Evolutionary conservation across 768 basidiomycete genomes (phyloP).

Genomic region (Termitomyces eurrhizus): DNA sequence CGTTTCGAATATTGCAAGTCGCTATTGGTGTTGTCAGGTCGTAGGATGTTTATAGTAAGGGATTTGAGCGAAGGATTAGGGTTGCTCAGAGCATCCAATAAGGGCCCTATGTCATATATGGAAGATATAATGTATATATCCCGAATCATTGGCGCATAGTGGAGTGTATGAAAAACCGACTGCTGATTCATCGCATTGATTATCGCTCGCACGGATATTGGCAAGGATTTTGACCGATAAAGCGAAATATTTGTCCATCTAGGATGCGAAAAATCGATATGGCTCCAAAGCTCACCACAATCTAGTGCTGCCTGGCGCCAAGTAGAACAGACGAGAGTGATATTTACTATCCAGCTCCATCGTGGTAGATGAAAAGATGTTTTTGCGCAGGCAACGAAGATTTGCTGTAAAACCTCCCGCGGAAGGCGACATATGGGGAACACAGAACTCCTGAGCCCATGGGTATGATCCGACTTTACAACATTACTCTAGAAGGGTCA

Average conservation of each 20-base stretch:
- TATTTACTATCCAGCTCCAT: slow-evolving; percentile 33
- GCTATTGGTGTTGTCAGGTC: slow-evolving; percentile 15
- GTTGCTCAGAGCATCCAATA: slow-evolving; percentile 30
- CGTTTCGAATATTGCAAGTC: slow-evolving; percentile 23
- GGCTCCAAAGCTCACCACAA: slow-evolving; percentile 31
- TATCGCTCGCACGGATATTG: slow-evolving; percentile 28
- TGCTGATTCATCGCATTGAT: slow-evolving; percentile 27
- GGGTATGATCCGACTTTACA: slow-evolving; percentile 9
- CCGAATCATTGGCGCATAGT: slow-evolving; percentile 31
- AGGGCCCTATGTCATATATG: slow-evolving; percentile 28
- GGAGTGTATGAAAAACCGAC: slow-evolving; percentile 28
- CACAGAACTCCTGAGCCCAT: slow-evolving; percentile 13
- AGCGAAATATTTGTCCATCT: slow-evolving; percentile 28
- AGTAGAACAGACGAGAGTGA: slow-evolving; percentile 33
- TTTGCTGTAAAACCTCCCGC: slow-evolving; percentile 23
- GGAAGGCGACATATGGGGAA: slow-evolving; percentile 21
- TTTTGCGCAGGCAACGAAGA: slow-evolving; percentile 26
- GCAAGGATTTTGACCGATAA: slow-evolving; percentile 26
- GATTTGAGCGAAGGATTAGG: slow-evolving; percentile 33
- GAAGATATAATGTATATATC: slow-evolving; percentile 32
- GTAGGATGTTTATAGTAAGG: slow-evolving; percentile 26
- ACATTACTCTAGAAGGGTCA: slow-evolving; percentile 10
- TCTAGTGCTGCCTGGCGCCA: slow-evolving; percentile 32
- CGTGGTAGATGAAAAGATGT: slow-evolving; percentile 13
- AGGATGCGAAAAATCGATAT: slow-evolving; percentile 36